These are phyloP conservation scores for Ogataea trehalophila DNA, from an alignment of 805 yeast species.

Conservation along the genomic window DNA sequence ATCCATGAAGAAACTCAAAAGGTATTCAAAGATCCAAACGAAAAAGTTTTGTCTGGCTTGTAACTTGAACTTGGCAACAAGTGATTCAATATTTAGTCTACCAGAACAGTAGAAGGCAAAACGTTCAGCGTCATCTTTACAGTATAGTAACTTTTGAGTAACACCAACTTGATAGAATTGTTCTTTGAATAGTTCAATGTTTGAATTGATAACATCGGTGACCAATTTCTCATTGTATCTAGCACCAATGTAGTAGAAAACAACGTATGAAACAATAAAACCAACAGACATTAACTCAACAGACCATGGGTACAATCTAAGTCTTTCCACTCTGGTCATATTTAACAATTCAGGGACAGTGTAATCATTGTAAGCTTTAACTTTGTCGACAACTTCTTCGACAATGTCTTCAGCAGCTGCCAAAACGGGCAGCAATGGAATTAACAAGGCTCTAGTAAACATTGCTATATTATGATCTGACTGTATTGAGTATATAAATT, in stretches of 20 bases:
- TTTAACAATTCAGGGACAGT: constrained; percentile 23
- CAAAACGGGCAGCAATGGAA: background rate
- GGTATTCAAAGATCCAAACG: constrained; percentile 58
- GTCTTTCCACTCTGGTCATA: constrained; percentile 56
- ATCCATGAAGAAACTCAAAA: constrained; percentile 54
- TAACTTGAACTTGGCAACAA: constrained; percentile 58
- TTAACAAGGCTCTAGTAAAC: background rate
- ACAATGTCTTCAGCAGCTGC: constrained; percentile 2
- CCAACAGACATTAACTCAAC: constrained; percentile 58
- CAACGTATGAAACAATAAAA: constrained; percentile 44
- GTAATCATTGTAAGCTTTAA: background rate
- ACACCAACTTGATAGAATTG: constrained; percentile 82
- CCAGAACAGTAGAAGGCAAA: constrained; percentile 82
- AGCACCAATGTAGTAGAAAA: constrained; percentile 56
- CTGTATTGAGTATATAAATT: too few species aligned
- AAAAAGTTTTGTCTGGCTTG: constrained; percentile 77
- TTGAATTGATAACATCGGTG: constrained; percentile 40
- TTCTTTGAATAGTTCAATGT: constrained; percentile 48
- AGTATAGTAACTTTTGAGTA: constrained; percentile 37
- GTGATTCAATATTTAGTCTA: constrained; percentile 65
- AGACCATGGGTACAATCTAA: constrained; percentile 66
- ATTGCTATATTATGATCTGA: background rate
- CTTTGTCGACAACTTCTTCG: background rate
- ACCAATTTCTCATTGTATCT: constrained; percentile 54
- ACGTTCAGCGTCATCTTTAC: constrained; percentile 59